A percentile compares a stretch with the other conserved stretches of the same genome.
Conservation (phyloP, 1,284 basidiomycete species). For the Gomphus sp. region DNA sequence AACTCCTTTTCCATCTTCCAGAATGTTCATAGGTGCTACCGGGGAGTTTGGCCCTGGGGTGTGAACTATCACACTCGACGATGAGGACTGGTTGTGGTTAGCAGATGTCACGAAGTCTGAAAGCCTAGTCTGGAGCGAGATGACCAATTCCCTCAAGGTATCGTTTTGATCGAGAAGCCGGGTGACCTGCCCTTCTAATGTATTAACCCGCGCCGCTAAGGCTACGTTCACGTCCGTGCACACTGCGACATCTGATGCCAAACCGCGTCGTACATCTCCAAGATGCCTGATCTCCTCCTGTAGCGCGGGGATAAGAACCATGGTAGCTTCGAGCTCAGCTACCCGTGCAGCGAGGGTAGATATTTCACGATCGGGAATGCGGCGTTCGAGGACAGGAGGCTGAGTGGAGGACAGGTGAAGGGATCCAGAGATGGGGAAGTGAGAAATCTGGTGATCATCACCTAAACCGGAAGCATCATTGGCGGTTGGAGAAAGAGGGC, state of each 20-base stretch:
- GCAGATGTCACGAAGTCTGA: not conserved
- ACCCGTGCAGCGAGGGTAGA: not conserved
- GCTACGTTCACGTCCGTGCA: not conserved
- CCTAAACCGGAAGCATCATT: not conserved
- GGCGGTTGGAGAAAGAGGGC: not conserved
- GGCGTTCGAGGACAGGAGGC: not conserved
- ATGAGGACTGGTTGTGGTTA: not conserved
- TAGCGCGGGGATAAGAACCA: not conserved
- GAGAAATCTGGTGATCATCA: too few relatives aligned
- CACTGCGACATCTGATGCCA: not conserved
- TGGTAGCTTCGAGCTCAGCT: not conserved
- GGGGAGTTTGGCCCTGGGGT: not conserved
- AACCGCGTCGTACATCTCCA: not conserved
- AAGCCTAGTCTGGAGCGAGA: not conserved
- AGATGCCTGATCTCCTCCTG: not conserved
- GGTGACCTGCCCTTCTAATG: not conserved
- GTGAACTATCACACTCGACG: not conserved
- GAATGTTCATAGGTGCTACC: not conserved
- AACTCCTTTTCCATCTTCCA: not conserved
- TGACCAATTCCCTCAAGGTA: not conserved
- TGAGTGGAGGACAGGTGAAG: not conserved
- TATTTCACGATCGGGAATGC: not conserved
- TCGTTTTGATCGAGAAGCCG: not conserved
- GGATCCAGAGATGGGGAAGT: too few relatives aligned
- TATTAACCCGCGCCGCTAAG: not conserved